These are phyloP conservation scores for Fusarium sp. DNA, from an alignment of 2,329 filamentous ascomycete species.

Conservation along the genomic window DNA sequence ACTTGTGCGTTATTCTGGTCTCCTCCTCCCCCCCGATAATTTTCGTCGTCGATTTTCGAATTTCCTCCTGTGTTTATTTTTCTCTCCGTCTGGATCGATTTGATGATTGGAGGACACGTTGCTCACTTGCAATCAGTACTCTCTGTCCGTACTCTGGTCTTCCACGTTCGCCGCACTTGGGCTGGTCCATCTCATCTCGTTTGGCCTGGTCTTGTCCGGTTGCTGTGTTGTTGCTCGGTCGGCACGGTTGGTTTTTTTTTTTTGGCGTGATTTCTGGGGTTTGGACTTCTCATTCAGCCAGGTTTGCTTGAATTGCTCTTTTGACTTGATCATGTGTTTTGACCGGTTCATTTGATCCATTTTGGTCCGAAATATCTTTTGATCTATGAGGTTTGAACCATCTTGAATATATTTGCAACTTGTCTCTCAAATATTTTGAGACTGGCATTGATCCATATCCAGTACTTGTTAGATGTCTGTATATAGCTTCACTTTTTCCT, in stretches of 20 bases:
- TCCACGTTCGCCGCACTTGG: conserved; percentile 11
- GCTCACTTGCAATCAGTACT: conserved; percentile 5
- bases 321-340: conserved; percentile 2
- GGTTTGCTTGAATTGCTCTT: conserved; percentile 1
- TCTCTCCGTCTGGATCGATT: conserved; percentile 6
- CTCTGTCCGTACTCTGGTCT: conserved; percentile 29
- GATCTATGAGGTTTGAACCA: conserved; percentile 12
- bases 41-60: conserved; percentile 6
- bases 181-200: not conserved
- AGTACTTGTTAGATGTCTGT: not conserved
- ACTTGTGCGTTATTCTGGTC: conserved; percentile 24
- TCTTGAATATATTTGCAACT: too few relatives aligned
- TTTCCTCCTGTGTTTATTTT: conserved; percentile 13
- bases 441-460: not conserved
- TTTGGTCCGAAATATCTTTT: not conserved
- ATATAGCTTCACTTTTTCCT: not conserved
- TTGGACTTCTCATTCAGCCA: not conserved
- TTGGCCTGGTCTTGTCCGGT: conserved; percentile 7
- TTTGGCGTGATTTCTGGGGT: conserved; percentile 10
- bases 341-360: not conserved
- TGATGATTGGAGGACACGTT: conserved; percentile 28
- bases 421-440: not conserved
- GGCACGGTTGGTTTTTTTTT: too few relatives aligned
- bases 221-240: conserved; percentile 27
- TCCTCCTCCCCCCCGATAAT: conserved; percentile 3